Conservation (phyloP, 2,329 filamentous ascomycete species). For the Beauveria brongniartii region DNA sequence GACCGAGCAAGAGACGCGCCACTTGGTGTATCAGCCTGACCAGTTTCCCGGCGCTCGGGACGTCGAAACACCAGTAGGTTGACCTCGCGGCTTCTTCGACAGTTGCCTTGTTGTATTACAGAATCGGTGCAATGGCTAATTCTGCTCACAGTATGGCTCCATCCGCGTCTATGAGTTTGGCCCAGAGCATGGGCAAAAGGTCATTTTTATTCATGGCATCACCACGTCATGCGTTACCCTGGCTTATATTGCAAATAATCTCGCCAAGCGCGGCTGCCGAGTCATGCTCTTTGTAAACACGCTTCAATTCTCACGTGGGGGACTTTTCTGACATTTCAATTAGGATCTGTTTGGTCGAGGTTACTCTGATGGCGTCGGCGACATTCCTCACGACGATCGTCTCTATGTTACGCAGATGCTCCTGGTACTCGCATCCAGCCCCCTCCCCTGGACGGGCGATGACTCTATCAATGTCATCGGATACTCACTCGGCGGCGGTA, state of each 20-base stretch:
- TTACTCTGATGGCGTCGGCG: conserved; percentile 55
- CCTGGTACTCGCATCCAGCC: conserved; percentile 60
- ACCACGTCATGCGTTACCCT: conserved; percentile 73
- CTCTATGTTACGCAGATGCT: conserved; percentile 68
- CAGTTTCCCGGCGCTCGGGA: conserved; percentile 65
- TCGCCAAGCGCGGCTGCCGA: conserved; percentile 62
- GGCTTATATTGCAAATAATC: conserved; percentile 54
- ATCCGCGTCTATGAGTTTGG: conserved; percentile 80
- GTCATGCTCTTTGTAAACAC: conserved; percentile 65
- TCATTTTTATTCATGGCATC: conserved; percentile 76
- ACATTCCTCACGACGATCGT: conserved; percentile 62
- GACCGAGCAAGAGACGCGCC: conserved; percentile 27
- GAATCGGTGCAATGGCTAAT: not conserved
- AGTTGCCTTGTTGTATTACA: not conserved
- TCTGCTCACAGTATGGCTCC: conserved; percentile 51
- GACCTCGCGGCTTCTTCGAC: not conserved
- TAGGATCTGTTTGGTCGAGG: conserved; percentile 63
- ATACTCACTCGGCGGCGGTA: conserved; percentile 76
- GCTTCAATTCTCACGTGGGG: not conserved
- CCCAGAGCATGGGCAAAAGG: conserved; percentile 61
- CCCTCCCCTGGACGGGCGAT: conserved; percentile 56
- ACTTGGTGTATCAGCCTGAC: conserved; percentile 54
- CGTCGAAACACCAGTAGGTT: conserved; percentile 54
- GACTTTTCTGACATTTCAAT: not conserved
- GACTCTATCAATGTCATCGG: conserved; percentile 59